Evolutionary conservation across 345 rosid genomes (phyloP), one percentile per base, ranked within the genome.

Genomic region (Brassica incana): DNA sequence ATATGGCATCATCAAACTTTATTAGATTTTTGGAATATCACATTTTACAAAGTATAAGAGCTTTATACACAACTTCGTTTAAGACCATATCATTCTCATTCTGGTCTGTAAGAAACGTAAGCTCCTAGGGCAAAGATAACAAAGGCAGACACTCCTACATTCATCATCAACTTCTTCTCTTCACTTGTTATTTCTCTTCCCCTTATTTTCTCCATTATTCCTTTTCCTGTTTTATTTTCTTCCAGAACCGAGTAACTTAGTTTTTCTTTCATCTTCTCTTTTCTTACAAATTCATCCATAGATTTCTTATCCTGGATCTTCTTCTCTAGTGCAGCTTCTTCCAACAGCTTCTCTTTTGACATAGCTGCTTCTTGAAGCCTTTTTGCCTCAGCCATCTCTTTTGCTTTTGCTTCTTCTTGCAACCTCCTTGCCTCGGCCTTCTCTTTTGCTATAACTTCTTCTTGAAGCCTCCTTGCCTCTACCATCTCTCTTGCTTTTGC

Each of bases 101-200:
- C 29, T 80, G 29, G 80, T 20, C 79, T 81, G 72, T 83, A 85
- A 62, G 81, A 76, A 38, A 86, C 52, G 61, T 84, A 87, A 81
- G 90, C 87, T 50, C 92, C 89, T 38, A 87, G 83, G 0, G 91
- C 94, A 2, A 83, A 84, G 71, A 86, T 76, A 33, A 83, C 89
- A 3, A 88, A 76, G 77, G 80, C 84, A n/a, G 97, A 91, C 65
- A 86, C 86, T 33, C 97, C 90, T 11, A 88, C 60, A 76, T 86
- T 86, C 67, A 85, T 58, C 83, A 90, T 60, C 59, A 83, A 23
- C 76, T 80, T 83, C 79, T 85, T 73, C 23, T 91, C 91, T 76
- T 90, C 91, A 25, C 75, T 84, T 77, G 83, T 80, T 30, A 71
- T 30, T n/a, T 81, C 78, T 20, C 72, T 77, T 27, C 72, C 82